phyloP scores from a whole-genome alignment of 495 filamentous ascomycete genomes.

The Penicillium goetzii region DNA sequence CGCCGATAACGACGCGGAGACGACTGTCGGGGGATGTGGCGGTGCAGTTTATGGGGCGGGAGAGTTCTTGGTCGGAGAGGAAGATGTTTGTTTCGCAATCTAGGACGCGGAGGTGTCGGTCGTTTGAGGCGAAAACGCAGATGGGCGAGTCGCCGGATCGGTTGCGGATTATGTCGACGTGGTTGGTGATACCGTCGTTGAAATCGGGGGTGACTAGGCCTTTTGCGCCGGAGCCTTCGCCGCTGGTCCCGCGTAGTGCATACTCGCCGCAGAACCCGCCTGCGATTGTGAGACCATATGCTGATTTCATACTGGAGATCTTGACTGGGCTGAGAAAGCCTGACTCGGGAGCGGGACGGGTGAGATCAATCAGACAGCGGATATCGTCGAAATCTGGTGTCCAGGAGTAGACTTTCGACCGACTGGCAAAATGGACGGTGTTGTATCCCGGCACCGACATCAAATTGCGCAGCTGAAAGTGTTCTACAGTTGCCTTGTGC shows the following conservation, averaged over 20 bases:
- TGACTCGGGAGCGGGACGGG: slow-evolving; percentile 46
- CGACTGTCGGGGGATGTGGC: slow-evolving; percentile 78
- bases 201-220: slow-evolving; percentile 43
- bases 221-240: slow-evolving; percentile 68
- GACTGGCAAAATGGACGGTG: slow-evolving; percentile 74
- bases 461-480: slow-evolving; percentile 90
- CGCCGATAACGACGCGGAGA: slow-evolving; percentile 77
- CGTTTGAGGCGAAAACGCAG: slow-evolving; percentile 84
- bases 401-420: slow-evolving; percentile 57
- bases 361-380: slow-evolving; percentile 65
- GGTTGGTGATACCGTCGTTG: slow-evolving; percentile 81
- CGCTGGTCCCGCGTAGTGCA: slow-evolving; percentile 59
- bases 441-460: slow-evolving; percentile 74
- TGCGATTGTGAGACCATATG: slow-evolving; percentile 69
- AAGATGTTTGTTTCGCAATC: slow-evolving; percentile 73
- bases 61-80: slow-evolving; percentile 60
- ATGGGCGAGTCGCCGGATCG: slow-evolving; percentile 64
- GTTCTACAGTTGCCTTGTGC: slow-evolving; percentile 66
- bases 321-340: slow-evolving; percentile 48
- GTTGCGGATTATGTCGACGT: slow-evolving; percentile 70
- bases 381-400: slow-evolving; percentile 43
- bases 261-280: slow-evolving; percentile 87
- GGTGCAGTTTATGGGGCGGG: slow-evolving; percentile 81
- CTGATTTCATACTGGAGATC: slow-evolving; percentile 73
- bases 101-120: slow-evolving; percentile 72